phyloP scores from a whole-genome alignment of 768 basidiomycete species.

The Hygrophoropsis aurantiaca region DNA sequence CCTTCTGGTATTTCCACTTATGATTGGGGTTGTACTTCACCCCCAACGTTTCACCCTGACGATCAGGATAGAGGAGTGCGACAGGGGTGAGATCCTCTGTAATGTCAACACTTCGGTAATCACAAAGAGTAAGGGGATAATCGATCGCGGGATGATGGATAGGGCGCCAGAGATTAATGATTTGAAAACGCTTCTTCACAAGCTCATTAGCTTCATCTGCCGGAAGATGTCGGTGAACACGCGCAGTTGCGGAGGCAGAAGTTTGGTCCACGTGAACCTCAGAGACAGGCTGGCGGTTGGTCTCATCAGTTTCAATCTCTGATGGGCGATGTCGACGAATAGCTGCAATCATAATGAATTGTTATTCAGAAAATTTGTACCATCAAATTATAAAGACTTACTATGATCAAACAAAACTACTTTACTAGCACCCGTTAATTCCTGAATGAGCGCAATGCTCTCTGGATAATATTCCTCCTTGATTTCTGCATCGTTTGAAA shows the following conservation, averaged over 20 bases:
- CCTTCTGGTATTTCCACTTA: slow-evolving; percentile 51
- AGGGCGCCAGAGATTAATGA: slow-evolving; percentile 63
- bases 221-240: slow-evolving; percentile 53
- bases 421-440: slow-evolving; percentile 56
- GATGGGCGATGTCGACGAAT: slow-evolving; percentile 46
- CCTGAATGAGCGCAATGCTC: slow-evolving; percentile 55
- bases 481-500: slow-evolving; percentile 53
- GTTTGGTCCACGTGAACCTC: slow-evolving; percentile 56
- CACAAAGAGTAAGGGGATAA: slow-evolving; percentile 52
- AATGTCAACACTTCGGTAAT: slow-evolving; percentile 45
- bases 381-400: slow-evolving; percentile 30
- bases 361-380: neutral
- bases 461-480: slow-evolving; percentile 60
- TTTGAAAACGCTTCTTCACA: slow-evolving; percentile 50
- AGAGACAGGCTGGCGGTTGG: slow-evolving; percentile 42
- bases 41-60: slow-evolving; percentile 51
- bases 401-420: slow-evolving; percentile 70
- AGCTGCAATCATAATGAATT: slow-evolving; percentile 27
- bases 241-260: slow-evolving; percentile 37
- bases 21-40: slow-evolving; percentile 47
- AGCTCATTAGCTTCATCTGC: slow-evolving; percentile 42
- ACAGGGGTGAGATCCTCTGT: slow-evolving; percentile 44
- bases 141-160: slow-evolving; percentile 47
- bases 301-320: slow-evolving; percentile 31
- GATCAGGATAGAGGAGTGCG: slow-evolving; percentile 46